Base-by-base conservation (phyloP, 164 flowering plant species). In the Stephania cephalantha region DNA sequence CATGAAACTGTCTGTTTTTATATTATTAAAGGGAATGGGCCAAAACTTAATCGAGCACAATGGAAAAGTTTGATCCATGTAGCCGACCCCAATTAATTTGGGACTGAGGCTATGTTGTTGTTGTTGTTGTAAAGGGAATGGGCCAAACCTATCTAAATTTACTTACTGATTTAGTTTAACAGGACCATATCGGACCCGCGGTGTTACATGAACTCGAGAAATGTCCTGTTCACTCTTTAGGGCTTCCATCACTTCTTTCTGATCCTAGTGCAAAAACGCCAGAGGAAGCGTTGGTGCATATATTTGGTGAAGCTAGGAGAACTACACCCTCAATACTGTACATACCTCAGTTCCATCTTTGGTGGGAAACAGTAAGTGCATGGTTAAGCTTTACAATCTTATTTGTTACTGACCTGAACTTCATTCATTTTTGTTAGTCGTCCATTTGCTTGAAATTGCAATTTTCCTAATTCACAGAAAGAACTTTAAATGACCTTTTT, bases 111-210 rank as follows among this genome's bases (percentile, higher is more conserved):
- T 25, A 25, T 25, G 25, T 25, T 25, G 25, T 25, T 25, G 25
- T 25, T 25, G 25, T 25, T 25, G 25, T 25, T 25, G 25, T 70
- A 8, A 17, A 18, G 73, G 69, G 52, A 45, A 12, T 15, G 66
- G 5, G 71, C 70, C 66, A 31, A 68, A 74, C 67, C n/a, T 61
- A 73, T 81, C 86, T 87, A 65, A 81, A 82, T 83, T 66, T 85
- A 87, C 91, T 91, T 78, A 88, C 89, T 84, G 79, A 80, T 87
- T 87, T 88, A 85, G 85, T 83, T 83, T 83, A 61, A 80, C 95
- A 94, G 99, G 99, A 96, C 84, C 99, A 96, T 87, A 82, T 96
- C 73, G 99, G 98, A 77, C 99, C 99, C 76, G 98, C 99, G 15
- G 86, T 96, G 81, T 85, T 96, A 71, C 99, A 96, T 86, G 97